Base-by-base conservation (phyloP, 1,284 basidiomycete genomes). In the Boletus austroedulis region DNA sequence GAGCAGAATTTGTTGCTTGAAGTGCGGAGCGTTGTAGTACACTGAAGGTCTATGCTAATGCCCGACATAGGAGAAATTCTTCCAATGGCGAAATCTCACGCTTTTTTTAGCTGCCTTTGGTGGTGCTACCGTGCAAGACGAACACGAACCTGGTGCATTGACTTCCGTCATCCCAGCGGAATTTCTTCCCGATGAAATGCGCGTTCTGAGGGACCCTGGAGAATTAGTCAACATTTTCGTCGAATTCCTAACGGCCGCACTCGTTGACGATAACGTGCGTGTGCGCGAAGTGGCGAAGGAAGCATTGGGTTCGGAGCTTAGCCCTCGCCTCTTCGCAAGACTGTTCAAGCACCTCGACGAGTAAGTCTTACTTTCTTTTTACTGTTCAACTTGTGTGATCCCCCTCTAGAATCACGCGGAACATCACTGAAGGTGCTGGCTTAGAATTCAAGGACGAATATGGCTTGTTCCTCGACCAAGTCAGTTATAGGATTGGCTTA, bases 71-170 rank as follows among this genome's bases (percentile, higher is more conserved):
- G 91, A 94, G 21, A 82, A 87, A 61, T 83, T 86, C 44, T 82
- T 81, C 43, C 86, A 94, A 64, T 97, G 94, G 94, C 89, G 94
- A 68, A 94, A 96, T 71, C 78, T 94, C 24, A 89, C 91, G 0
- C 77, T 93, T 29, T 92, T 92, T 72, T 75, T 96, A 44, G 85
- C 90, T 19, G 84, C 91, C 1, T 83, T 90, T 28, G 87, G 89
- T 40, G 86, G 87, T 3, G 80, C 85, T 7, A 92, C 88, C 62
- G 73, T 84, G 15, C 77, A 78, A 49, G 84, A 85, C 23, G 73
- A 76, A 29, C 76, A 80, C 52, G 78, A 84, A 54, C 69, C 78
- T 41, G 69, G 73, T 14, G 75, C 80, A 24, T 74, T 93, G 11
- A 75, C 80, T 10, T 70, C 79, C 15, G 73, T 86, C 47, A 80